Evolutionary conservation across 345 rosid species (phyloP), one percentile per base, ranked within the genome.

Genomic region (Durio zibethinus): DNA sequence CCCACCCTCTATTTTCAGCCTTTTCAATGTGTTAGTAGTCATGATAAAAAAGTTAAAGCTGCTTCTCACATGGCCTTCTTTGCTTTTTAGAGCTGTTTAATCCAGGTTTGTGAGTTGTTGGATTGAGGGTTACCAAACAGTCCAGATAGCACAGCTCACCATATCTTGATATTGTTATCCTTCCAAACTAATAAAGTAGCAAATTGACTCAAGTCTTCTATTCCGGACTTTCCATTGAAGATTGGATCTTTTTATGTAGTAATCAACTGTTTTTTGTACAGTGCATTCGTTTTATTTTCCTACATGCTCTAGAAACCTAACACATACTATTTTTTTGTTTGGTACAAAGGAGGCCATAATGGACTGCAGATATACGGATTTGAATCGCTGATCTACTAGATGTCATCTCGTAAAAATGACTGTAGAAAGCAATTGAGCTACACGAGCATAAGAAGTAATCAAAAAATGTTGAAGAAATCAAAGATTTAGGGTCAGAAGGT

Each of bases 21-120:
- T 83, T 76, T 77, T 68, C 67, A 81, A 76, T 56, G 64, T 73
- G 60, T 60, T 72, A 21, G 72, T 73, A 72, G 74, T 52, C 76
- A 48, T 69, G 83, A 79, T n/a, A 45, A 63, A 40, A 53, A 79
- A 75, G 84, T 40, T 72, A 85, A 82, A 88, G 87, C 84, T 82
- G 82, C 80, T 23, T 59, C 77, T 82, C 91, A 86, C 90, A 84
- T 85, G 90, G 85, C 80, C 74, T 18, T 72, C 47, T 79, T 67
- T 63, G 71, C 84, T 83, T 83, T 48, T 80, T 80, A 25, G 71
- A 73, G 38, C 63, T 80, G 33, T 53, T 64, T 74, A 73, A 77
- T 77, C 78, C 60, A 52, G 70, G 70, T 25, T 59, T 21, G 7
- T 65, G 63, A 29, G 72, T 31, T 20, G 54, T 72, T 70, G 42